A percentile compares a stretch with the other conserved stretches of the same genome.
These are phyloP conservation scores for Cyclotella kingstonii DNA, from an alignment of 108 stramenopile genomes.

Conservation along the genomic window DNA sequence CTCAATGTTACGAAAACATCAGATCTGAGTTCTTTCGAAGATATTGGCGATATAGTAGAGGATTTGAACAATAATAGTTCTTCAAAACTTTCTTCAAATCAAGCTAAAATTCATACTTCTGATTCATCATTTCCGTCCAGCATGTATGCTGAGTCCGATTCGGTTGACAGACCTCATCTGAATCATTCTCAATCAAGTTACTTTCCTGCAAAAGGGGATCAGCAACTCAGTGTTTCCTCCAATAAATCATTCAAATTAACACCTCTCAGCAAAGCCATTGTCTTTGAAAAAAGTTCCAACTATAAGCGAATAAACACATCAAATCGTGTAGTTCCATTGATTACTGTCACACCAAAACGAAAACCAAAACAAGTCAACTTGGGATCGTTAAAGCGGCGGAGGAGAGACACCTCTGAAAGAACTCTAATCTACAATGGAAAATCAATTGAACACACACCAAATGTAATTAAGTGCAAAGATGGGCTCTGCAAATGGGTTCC, in stretches of 20 bases:
- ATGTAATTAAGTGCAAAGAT: slow-evolving; percentile 11
- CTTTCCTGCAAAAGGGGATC: background rate
- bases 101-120: background rate
- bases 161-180: background rate
- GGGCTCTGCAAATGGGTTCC: slow-evolving; percentile 13
- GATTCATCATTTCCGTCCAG: background rate
- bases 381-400: slow-evolving; percentile 9
- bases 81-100: slow-evolving; percentile 1
- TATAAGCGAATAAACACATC: too few relatives aligned
- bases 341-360: slow-evolving; percentile 7
- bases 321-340: background rate
- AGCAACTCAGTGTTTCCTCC: background rate
- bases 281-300: too few relatives aligned
- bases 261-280: slow-evolving; percentile 5
- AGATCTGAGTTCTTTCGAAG: too few relatives aligned
- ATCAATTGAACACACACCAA: slow-evolving; percentile 3
- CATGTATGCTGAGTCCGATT: background rate
- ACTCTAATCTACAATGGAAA: slow-evolving; percentile 14
- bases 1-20: too few relatives aligned
- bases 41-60: background rate
- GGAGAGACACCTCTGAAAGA: background rate
- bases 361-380: background rate
- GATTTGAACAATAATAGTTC: background rate
- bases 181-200: background rate
- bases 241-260: background rate